A percentile compares a stretch with the other conserved stretches of the same genome.
Conservation (phyloP, 164 flowering plant genomes). For the Saururus chinensis region DNA sequence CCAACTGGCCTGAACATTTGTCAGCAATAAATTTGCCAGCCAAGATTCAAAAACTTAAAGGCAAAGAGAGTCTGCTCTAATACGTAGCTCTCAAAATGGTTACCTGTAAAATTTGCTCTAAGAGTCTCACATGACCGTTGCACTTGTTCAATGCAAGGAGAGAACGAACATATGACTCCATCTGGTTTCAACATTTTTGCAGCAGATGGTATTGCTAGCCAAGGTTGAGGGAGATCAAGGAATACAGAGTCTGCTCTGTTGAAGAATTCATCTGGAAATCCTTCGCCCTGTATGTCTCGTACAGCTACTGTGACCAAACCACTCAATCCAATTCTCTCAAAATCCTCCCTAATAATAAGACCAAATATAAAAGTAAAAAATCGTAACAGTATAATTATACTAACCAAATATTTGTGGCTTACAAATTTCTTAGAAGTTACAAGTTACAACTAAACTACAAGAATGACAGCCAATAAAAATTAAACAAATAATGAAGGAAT, state of each 20-base stretch:
- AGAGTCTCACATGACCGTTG: slow-evolving; percentile 83
- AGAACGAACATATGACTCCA: slow-evolving; percentile 82
- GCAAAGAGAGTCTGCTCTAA: too few species aligned
- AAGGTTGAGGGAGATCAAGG: slow-evolving; percentile 94
- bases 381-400: background rate
- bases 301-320: slow-evolving; percentile 74
- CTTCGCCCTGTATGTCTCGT: slow-evolving; percentile 92
- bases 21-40: too few species aligned
- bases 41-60: too few species aligned
- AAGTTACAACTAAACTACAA: too few species aligned
- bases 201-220: slow-evolving; percentile 94
- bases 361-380: background rate
- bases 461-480: too few species aligned
- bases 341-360: slow-evolving; percentile 58
- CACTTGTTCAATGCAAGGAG: slow-evolving; percentile 98
- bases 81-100: background rate
- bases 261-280: slow-evolving; percentile 66
- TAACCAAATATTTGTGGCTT: background rate
- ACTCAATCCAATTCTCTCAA: slow-evolving; percentile 70
- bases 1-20: too few species aligned
- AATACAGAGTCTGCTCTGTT: slow-evolving; percentile 76
- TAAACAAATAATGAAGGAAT: too few species aligned
- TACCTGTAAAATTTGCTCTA: slow-evolving; percentile 66
- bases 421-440: background rate
- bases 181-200: slow-evolving; percentile 83